A percentile compares a stretch with the other conserved stretches of the same genome.
Evolutionary conservation across 2,329 filamentous ascomycete genomes (phyloP).

Genomic region (Aspergillus flavus): DNA sequence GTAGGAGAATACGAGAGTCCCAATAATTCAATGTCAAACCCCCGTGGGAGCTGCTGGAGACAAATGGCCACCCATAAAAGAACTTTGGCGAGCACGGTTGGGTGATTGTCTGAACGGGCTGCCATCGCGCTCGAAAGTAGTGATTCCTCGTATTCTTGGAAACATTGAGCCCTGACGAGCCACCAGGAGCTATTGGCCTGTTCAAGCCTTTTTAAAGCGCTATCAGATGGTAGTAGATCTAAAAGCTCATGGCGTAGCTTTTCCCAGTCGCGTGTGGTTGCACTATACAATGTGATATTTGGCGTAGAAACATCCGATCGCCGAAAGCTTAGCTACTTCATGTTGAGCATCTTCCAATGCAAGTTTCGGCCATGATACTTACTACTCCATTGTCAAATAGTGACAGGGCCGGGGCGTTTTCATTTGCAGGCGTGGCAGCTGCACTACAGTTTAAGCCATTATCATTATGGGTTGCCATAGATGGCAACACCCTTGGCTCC

Average conservation of each 20-base stretch:
- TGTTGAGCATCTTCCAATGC: background rate
- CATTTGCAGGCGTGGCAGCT: background rate
- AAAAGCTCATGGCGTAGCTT: background rate
- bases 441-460: background rate
- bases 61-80: background rate
- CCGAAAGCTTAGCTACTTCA: background rate
- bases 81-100: background rate
- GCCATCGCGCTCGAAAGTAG: background rate
- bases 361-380: background rate
- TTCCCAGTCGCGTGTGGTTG: background rate
- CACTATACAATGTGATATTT: background rate
- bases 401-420: background rate
- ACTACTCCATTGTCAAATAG: background rate
- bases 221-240: background rate
- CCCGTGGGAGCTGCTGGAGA: background rate
- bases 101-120: background rate
- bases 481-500: background rate
- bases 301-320: background rate
- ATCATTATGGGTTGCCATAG: background rate
- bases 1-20: background rate
- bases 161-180: background rate
- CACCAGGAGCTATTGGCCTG: background rate
- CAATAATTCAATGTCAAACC: background rate
- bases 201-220: background rate
- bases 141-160: background rate